Evolutionary conservation across 2,329 filamentous ascomycete genomes (phyloP), one percentile per base, ranked within the genome.

Genomic region (Xylariaceae sp.): DNA sequence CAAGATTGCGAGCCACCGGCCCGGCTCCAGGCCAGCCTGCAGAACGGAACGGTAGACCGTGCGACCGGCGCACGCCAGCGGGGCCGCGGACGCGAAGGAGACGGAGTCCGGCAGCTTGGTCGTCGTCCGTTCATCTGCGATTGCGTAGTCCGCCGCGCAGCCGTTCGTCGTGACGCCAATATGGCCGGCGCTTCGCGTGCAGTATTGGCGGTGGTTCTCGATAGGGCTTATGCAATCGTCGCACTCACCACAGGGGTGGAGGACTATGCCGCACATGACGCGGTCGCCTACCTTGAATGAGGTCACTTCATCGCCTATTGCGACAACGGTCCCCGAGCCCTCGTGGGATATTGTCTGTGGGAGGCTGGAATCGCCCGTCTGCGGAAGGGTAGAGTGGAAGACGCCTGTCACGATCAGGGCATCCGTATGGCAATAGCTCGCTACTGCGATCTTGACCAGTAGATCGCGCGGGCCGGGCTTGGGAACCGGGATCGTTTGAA

Each of bases 371-470:
- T 65, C 19, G 19, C 19, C 78, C 6, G 74, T 83, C 54, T 73
- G 72, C 0, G 81, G 81, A 1, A 84, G 70, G 2, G 66, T 53
- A 0, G 74, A 73, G 5, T 65, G 67, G 65, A 84, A 77, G 45
- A 74, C 67, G 47, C 81, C 81, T 1, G 71, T 62, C 5, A 64
- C 61, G 3, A 83, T 79, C 77, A 84, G 81, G 57, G 68, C 67
- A 69, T 85, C 82, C 0, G 83, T 85, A 70, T 86, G 82, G 70
- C 82, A 85, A 63, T 83, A 76, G 1, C 79, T 82, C 7, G 79
- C 81, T 12, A 80, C 80, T 52, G 79, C 80, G 50, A 83, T 72
- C 65, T 81, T 82, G 62, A 85, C 72, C 37, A 85, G 75, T n/a
- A 86, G 70, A 59, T 85, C 81, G 59, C 78, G 62, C 0, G 76